These are phyloP conservation scores for Lecanosticta acicola DNA, from an alignment of 2,329 filamentous ascomycete genomes.

Conservation along the genomic window DNA sequence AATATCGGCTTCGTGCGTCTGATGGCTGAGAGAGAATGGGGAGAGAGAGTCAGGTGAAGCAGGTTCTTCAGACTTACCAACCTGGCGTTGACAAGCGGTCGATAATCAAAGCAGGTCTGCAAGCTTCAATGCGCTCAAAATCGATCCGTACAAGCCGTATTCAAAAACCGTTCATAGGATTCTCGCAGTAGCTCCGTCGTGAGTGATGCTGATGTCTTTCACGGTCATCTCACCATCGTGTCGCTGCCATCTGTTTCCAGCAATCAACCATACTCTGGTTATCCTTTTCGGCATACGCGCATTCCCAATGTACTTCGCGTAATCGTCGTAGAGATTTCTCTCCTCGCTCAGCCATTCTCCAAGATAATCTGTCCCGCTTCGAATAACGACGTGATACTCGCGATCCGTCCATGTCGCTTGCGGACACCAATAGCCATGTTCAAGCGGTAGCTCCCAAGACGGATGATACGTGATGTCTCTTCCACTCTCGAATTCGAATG, in stretches of 20 bases:
- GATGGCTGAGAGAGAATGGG: too few relatives aligned
- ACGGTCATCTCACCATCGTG: conserved; percentile 6
- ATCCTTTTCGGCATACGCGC: conserved; percentile 2
- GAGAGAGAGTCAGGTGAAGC: too few relatives aligned
- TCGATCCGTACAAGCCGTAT: too few relatives aligned
- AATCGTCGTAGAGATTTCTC: conserved; percentile 7
- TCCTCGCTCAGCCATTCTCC: conserved; percentile 6
- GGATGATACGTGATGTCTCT: conserved; percentile 7
- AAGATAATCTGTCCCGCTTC: neutral
- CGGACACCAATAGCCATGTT: conserved; percentile 7
- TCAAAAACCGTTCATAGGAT: too few relatives aligned
- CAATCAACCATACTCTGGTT: conserved; percentile 7
- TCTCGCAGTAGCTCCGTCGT: too few relatives aligned
- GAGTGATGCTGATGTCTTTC: too few relatives aligned
- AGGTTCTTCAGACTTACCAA: too few relatives aligned
- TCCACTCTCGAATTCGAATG: conserved; percentile 8
- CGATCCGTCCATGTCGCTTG: conserved; percentile 3
- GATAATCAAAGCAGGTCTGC: too few relatives aligned
- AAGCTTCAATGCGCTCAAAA: too few relatives aligned
- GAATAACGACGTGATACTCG: conserved; percentile 8
- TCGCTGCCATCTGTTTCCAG: conserved; percentile 3
- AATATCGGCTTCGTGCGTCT: too few relatives aligned
- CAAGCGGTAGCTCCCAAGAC: conserved; percentile 5
- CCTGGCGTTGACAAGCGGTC: too few relatives aligned
- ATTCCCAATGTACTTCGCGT: conserved; percentile 1